These are phyloP conservation scores for Mycena alexandri DNA, from an alignment of 768 basidiomycete genomes.

Conservation along the genomic window DNA sequence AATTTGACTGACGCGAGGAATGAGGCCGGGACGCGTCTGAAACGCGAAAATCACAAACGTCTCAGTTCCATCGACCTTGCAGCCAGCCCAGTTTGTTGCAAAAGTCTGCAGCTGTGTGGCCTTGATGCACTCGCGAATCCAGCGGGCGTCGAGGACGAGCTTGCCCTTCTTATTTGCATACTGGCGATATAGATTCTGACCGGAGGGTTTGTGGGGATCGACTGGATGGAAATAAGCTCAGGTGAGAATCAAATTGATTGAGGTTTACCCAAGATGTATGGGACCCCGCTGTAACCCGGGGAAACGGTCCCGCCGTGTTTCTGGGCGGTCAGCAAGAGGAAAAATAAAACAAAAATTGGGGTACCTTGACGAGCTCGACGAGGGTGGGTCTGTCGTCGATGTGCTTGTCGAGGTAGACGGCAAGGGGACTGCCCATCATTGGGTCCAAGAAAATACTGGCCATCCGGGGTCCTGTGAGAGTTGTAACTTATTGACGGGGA, in stretches of 20 bases:
- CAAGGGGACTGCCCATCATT: conserved; percentile 81
- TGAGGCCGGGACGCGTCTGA: conserved; percentile 11
- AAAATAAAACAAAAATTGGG: not conserved
- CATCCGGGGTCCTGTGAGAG: not conserved
- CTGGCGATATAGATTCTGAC: conserved; percentile 85
- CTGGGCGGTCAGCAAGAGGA: conserved; percentile 51
- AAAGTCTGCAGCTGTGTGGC: conserved; percentile 79
- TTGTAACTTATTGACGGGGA: not conserved
- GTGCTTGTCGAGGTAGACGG: conserved; percentile 85
- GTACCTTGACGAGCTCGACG: conserved; percentile 75
- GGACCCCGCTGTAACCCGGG: conserved; percentile 81
- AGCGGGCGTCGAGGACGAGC: conserved; percentile 77
- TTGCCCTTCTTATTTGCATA: conserved; percentile 86
- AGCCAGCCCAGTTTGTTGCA: conserved; percentile 82
- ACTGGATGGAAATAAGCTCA: conserved; percentile 58
- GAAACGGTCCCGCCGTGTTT: conserved; percentile 83
- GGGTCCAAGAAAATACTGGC: conserved; percentile 77
- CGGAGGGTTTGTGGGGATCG: conserved; percentile 82
- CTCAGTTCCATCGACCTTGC: conserved; percentile 83
- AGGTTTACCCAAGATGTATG: conserved; percentile 81
- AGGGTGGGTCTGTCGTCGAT: conserved; percentile 77
- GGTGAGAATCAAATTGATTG: conserved; percentile 39
- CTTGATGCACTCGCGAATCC: conserved; percentile 85
- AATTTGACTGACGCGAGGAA: conserved; percentile 18
- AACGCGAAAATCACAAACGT: conserved; percentile 56